Conservation (phyloP, 129 eudicot genomes). For the Lactuca saligna region DNA sequence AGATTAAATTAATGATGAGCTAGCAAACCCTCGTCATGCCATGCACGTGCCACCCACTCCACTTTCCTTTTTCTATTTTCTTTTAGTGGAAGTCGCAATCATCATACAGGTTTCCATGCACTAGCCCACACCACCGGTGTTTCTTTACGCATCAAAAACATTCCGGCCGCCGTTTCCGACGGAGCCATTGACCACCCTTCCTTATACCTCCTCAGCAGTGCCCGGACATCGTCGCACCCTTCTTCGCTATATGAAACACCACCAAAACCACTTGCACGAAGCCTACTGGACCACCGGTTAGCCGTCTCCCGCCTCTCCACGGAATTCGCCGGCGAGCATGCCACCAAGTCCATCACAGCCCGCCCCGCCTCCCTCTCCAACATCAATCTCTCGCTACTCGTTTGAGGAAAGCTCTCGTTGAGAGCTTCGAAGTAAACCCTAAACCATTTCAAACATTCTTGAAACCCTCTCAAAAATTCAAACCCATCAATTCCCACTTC, state of each 20-base stretch:
- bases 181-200: constrained; percentile 90
- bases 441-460: constrained; percentile 80
- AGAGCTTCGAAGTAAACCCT: constrained; percentile 81
- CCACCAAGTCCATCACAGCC: constrained; percentile 74
- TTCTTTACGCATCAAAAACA: constrained; percentile 86
- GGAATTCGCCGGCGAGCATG: constrained; percentile 58
- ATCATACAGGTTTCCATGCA: constrained; percentile 85
- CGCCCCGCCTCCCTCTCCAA: constrained; percentile 78
- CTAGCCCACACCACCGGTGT: constrained; percentile 99
- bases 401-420: constrained; percentile 62
- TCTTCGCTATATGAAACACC: constrained; percentile 67
- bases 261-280: constrained; percentile 53
- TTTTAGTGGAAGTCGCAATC: constrained; percentile 42
- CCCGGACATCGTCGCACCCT: constrained; percentile 85
- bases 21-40: constrained; percentile 26
- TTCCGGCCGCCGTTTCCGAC: constrained; percentile 60
- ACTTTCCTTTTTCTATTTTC: constrained; percentile 9
- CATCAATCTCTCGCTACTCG: constrained; percentile 80
- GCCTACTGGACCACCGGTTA: constrained; percentile 61
- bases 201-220: constrained; percentile 83
- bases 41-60: constrained; percentile 47
- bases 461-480: constrained; percentile 67
- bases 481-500: constrained; percentile 50
- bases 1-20: neutral
- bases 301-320: constrained; percentile 80